Percentiles rank a stretch among this genome's conserved stretches.
phyloP scores from a whole-genome alignment of 805 yeast genomes.

The Teunomyces lycoperdinae region DNA sequence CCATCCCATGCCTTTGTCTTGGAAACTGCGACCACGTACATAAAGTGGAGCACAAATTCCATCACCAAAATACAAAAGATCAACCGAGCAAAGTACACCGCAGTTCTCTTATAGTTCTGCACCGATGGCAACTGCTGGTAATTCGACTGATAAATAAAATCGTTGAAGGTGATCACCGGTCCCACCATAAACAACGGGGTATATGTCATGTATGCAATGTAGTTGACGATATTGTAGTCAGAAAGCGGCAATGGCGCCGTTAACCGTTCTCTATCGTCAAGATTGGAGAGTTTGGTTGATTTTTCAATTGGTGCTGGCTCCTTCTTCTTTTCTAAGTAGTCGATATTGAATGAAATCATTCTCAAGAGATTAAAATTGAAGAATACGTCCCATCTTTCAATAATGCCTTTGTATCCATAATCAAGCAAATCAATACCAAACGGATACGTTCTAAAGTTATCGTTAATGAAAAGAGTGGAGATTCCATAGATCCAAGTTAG shows the following conservation, averaged over 20 bases:
- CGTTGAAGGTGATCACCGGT: conserved; percentile 91
- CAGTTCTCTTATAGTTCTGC: conserved; percentile 44
- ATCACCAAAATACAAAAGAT: conserved; percentile 73
- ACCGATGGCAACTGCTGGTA: conserved; percentile 58
- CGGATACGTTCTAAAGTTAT: conserved; percentile 53
- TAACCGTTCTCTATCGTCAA: conserved; percentile 64
- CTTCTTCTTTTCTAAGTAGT: conserved; percentile 50
- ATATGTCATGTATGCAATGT: conserved; percentile 73
- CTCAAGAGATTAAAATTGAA: conserved; percentile 86
- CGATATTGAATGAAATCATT: conserved; percentile 79
- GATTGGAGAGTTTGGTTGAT: conserved; percentile 7
- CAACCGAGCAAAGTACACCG: conserved; percentile 66
- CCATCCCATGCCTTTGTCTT: conserved; percentile 87
- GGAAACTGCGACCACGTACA: conserved; percentile 91
- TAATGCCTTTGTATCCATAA: conserved; percentile 64
- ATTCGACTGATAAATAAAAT: conserved; percentile 71
- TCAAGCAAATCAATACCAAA: conserved; percentile 61
- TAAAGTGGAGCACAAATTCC: conserved; percentile 86
- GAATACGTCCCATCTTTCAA: conserved; percentile 93
- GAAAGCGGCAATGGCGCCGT: conserved; percentile 57
- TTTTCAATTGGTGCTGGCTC: neutral
- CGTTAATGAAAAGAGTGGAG: conserved; percentile 75
- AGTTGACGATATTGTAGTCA: conserved; percentile 64
- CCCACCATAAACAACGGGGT: conserved; percentile 94
- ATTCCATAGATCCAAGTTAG: conserved; percentile 78